Evolutionary conservation across 345 rosid genomes (phyloP), one percentile per base, ranked within the genome.

Genomic region (Hevea brasiliensis): DNA sequence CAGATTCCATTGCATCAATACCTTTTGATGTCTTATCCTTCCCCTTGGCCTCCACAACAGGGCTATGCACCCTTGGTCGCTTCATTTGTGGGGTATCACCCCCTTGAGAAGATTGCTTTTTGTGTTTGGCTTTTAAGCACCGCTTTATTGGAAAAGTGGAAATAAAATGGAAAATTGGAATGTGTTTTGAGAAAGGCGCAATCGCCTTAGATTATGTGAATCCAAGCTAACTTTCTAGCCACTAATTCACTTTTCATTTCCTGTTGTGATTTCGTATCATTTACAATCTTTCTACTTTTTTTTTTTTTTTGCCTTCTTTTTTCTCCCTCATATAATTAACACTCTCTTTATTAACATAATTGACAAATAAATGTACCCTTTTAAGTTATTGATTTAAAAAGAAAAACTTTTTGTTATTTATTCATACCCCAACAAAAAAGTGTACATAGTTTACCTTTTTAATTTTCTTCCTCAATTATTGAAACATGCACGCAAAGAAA

Each of bases 21-120:
- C 57, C 48, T 72, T 85, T 82, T 47, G 73, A 68, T 51, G 67
- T 75, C 67, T 85, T 81, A 67, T 90, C 90, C 73, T 87, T 84
- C 35, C 73, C 90, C 75, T 86, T 87, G 42, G 76, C 71, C 61
- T 76, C 92, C 74, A 41, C 74, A 17, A 74, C 77, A 42, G 88
- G 85, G 79, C 84, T 75, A 67, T 68, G 82, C 74, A 90, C 29
- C 81, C 86, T 88, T 42, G 67, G 80, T 35, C 98, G 87, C 87
- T 96, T 93, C 84, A 90, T 91, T 74, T 83, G 84, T 32, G 92
- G 98, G 1, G 90, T 86, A 76, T 90, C 98, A 85, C 90, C 98
- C 99, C 80, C 91, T 57, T 68, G 86, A 29, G 87, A 79, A 27
- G 85, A 44, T 37, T 24, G 68, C 65, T 64, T 77, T n/a, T n/a